Conservation (phyloP, 2,329 filamentous ascomycete genomes). For the Curvularia hawaiiensis region DNA sequence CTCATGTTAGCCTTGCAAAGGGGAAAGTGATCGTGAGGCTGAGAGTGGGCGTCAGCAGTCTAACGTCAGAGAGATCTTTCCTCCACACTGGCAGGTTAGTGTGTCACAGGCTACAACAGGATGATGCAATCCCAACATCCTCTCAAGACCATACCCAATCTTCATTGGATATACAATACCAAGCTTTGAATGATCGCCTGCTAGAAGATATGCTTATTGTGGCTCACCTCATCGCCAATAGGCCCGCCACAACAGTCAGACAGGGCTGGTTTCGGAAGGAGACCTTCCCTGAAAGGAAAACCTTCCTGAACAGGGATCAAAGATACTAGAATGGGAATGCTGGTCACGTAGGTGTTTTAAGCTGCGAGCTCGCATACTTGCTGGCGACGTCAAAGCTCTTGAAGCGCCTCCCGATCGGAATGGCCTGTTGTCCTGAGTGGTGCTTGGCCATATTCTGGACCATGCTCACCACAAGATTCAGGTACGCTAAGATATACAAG, state of each 20-base stretch:
- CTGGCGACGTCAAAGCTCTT: not conserved
- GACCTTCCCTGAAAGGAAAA: not conserved
- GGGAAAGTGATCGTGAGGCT: conserved; percentile 14
- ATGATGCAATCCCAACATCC: conserved; percentile 4
- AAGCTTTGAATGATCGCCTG: conserved; percentile 29
- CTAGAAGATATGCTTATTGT: conserved; percentile 27
- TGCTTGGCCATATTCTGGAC: not conserved
- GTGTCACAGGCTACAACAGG: conserved; percentile 3
- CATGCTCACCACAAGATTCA: not conserved
- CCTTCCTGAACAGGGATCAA: not conserved
- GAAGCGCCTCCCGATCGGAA: not conserved
- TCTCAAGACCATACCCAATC: not conserved
- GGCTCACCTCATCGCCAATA: conserved; percentile 19
- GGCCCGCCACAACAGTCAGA: conserved; percentile 5
- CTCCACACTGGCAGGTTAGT: not conserved
- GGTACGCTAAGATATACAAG: not conserved
- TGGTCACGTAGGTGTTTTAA: not conserved
- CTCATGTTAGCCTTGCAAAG: not conserved
- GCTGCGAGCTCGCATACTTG: not conserved
- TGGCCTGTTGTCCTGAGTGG: not conserved
- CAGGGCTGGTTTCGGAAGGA: not conserved
- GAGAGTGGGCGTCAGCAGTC: conserved; percentile 14
- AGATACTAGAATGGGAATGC: not conserved
- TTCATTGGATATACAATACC: conserved; percentile 18
- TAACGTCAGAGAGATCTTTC: conserved; percentile 13